These are phyloP conservation scores for Porogramme epimiltina DNA, from an alignment of 1,284 basidiomycete species.

Conservation along the genomic window DNA sequence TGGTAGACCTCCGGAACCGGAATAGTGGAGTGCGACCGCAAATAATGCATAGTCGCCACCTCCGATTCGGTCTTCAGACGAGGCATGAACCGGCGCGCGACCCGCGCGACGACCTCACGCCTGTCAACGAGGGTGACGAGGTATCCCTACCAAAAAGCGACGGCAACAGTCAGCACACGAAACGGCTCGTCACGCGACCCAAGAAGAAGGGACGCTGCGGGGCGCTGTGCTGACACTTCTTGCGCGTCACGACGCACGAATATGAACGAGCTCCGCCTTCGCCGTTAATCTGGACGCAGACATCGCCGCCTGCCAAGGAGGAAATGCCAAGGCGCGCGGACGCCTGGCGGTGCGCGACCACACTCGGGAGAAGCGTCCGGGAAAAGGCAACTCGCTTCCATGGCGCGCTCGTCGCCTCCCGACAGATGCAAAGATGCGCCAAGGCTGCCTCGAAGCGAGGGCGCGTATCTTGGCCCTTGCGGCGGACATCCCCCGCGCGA, in stretches of 20 bases:
- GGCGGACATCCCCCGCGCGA: background rate
- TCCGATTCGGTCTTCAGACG: conserved; percentile 82
- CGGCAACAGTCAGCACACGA: conserved; percentile 12
- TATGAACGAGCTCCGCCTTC: no score
- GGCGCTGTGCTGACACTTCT: no score
- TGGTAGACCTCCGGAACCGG: conserved; percentile 75
- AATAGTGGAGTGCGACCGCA: conserved; percentile 65
- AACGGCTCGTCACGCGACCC: no score
- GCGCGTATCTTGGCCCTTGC: background rate
- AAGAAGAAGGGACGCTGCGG: no score
- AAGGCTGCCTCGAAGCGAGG: background rate
- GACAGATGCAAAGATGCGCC: background rate
- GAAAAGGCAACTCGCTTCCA: conserved; percentile 1
- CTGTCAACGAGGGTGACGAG: conserved; percentile 65
- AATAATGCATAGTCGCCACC: conserved; percentile 77
- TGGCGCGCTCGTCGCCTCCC: no score
- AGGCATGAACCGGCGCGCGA: conserved; percentile 82
- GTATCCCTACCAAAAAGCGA: conserved; percentile 61
- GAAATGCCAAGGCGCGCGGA: conserved; percentile 5
- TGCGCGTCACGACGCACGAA: no score
- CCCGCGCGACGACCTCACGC: conserved; percentile 68
- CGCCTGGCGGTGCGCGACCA: background rate
- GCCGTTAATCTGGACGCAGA: background rate
- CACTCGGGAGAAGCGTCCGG: conserved; percentile 1
- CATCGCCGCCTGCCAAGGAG: conserved; percentile 7